phyloP scores from a whole-genome alignment of 2,329 filamentous ascomycete species.

The Colletotrichum endophyticum region DNA sequence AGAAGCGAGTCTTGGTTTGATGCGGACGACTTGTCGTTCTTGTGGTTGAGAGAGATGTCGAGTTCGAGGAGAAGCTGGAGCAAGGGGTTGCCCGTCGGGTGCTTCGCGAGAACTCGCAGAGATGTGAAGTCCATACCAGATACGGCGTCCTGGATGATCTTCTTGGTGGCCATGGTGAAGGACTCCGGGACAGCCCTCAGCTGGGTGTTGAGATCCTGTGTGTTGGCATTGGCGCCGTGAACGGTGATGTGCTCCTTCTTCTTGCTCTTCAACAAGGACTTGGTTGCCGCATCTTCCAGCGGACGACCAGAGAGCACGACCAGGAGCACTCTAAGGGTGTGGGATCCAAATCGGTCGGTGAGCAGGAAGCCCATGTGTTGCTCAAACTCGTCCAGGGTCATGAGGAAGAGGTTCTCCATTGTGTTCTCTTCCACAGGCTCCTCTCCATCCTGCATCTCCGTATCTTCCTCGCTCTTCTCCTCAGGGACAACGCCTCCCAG shows the following conservation, averaged over 20 bases:
- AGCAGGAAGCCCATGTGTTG: constrained; percentile 82
- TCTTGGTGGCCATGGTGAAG: constrained; percentile 78
- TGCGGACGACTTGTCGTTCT: constrained; percentile 64
- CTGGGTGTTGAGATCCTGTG: constrained; percentile 37
- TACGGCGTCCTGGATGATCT: constrained; percentile 81
- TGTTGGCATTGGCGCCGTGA: constrained; percentile 52
- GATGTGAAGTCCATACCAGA: constrained; percentile 78
- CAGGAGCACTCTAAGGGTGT: constrained; percentile 84
- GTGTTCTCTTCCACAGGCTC: constrained; percentile 58
- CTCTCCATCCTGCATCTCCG: constrained; percentile 45
- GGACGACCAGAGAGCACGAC: constrained; percentile 85
- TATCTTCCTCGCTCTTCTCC: constrained; percentile 47
- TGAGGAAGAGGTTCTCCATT: constrained; percentile 86
- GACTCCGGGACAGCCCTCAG: constrained; percentile 74
- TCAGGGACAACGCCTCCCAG: constrained; percentile 52
- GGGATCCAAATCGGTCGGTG: constrained; percentile 88
- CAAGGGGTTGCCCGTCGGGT: constrained; percentile 89
- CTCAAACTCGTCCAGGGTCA: constrained; percentile 86
- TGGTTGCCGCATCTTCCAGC: constrained; percentile 70
- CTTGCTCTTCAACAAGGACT: constrained; percentile 85
- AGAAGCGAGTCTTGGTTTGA: constrained; percentile 62
- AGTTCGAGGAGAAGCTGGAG: constrained; percentile 90
- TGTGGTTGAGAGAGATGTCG: constrained; percentile 76
- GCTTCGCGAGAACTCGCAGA: constrained; percentile 82
- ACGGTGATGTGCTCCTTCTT: constrained; percentile 85